These are phyloP conservation scores for Begonia masoniana DNA, from an alignment of 306 rosid genomes.

Conservation along the genomic window DNA sequence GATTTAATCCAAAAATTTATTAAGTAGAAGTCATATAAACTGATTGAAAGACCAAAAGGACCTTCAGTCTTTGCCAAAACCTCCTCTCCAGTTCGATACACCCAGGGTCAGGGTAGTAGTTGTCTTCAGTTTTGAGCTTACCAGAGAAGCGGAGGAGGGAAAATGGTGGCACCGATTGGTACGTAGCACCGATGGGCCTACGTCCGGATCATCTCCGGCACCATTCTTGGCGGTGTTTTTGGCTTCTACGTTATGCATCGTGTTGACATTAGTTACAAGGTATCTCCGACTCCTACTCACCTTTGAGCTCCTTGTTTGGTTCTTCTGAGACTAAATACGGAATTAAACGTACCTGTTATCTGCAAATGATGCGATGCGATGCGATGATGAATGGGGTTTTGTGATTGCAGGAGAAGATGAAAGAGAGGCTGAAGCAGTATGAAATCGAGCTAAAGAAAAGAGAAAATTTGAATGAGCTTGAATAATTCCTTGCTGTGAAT, in stretches of 20 bases:
- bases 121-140: too few species aligned
- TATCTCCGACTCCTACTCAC: constrained; percentile 5
- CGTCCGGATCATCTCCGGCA: constrained; percentile 57
- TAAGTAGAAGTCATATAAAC: too few species aligned
- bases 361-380: too few species aligned
- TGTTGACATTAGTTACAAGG: constrained; percentile 59
- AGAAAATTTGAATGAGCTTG: constrained; percentile 44
- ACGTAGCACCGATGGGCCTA: constrained; percentile 59
- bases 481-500: constrained; percentile 30
- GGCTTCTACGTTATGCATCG: constrained; percentile 92
- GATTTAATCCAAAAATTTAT: too few species aligned
- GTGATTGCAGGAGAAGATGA: constrained; percentile 55
- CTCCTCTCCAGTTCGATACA: too few species aligned
- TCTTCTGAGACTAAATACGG: not conserved
- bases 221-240: constrained; percentile 54
- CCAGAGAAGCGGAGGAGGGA: constrained; percentile 1
- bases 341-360: not conserved
- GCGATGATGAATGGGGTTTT: not conserved
- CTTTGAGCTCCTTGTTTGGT: not conserved
- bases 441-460: constrained; percentile 54
- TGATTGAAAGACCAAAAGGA: too few species aligned
- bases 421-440: constrained; percentile 46
- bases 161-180: constrained; percentile 15
- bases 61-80: too few species aligned
- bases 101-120: too few species aligned